These are phyloP conservation scores for Ilyonectria destructans DNA, from an alignment of 2,329 filamentous ascomycete genomes.

Conservation along the genomic window DNA sequence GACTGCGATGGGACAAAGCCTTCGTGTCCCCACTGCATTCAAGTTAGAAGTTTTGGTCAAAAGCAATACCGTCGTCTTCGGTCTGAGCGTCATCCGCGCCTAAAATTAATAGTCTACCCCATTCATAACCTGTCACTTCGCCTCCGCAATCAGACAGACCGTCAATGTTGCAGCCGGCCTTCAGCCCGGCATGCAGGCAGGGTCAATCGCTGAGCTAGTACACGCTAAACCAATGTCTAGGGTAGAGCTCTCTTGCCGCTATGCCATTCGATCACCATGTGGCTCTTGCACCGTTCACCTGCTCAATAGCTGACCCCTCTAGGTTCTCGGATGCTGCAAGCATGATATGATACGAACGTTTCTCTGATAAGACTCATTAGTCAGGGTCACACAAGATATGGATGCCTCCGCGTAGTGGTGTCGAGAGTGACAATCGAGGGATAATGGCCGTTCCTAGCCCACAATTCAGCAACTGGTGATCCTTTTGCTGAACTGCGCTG, in stretches of 20 bases:
- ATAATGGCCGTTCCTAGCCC: background rate
- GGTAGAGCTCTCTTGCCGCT: background rate
- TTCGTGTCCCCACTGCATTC: no score
- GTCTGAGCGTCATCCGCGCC: background rate
- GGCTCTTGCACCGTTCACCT: background rate
- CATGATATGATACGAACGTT: background rate
- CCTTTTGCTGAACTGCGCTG: background rate
- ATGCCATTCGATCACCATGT: background rate
- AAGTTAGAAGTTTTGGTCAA: no score
- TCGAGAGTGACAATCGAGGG: background rate
- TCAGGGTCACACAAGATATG: background rate
- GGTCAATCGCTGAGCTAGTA: no score
- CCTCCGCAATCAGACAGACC: background rate
- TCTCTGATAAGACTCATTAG: background rate
- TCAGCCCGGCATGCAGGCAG: slow-evolving; percentile 3
- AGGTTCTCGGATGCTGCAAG: background rate
- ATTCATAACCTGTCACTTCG: background rate
- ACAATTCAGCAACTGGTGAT: background rate
- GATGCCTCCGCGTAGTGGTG: no score
- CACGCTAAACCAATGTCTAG: background rate
- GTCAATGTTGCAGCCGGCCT: slow-evolving; percentile 6
- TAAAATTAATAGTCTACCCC: background rate
- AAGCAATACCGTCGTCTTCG: background rate
- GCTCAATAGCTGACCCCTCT: background rate
- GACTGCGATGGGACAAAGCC: no score